phyloP scores from a whole-genome alignment of 371 early-diverging fungal species.

The Mortierella sp. region DNA sequence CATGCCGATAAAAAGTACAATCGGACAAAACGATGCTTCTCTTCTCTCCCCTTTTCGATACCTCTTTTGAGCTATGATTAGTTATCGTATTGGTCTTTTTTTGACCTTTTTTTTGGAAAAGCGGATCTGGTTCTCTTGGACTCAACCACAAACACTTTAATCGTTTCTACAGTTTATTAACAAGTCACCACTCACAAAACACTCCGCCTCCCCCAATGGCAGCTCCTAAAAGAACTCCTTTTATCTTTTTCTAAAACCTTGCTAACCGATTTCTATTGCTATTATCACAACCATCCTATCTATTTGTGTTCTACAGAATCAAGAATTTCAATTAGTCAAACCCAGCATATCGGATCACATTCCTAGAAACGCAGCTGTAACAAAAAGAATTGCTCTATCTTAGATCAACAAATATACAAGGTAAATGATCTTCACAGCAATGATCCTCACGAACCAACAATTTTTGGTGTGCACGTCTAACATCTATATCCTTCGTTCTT shows the following conservation, averaged over 20 bases:
- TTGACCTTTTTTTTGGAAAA: neutral
- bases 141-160: neutral
- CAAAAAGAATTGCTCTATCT: neutral
- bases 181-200: neutral
- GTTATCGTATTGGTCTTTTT: neutral
- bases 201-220: neutral
- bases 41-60: neutral
- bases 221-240: neutral
- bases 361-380: neutral
- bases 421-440: neutral
- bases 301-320: neutral
- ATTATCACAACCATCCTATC: neutral
- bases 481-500: neutral
- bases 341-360: neutral
- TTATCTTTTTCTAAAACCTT: neutral
- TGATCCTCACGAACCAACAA: neutral
- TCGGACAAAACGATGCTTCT: neutral
- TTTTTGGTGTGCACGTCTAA: neutral
- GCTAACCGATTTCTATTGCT: neutral
- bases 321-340: neutral
- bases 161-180: slow-evolving; percentile 1
- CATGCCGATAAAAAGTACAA: no score
- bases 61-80: neutral
- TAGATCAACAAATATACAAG: neutral
- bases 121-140: neutral